These are phyloP conservation scores for Ramalina intermedia DNA, from an alignment of 495 filamentous ascomycete genomes.

Conservation along the genomic window DNA sequence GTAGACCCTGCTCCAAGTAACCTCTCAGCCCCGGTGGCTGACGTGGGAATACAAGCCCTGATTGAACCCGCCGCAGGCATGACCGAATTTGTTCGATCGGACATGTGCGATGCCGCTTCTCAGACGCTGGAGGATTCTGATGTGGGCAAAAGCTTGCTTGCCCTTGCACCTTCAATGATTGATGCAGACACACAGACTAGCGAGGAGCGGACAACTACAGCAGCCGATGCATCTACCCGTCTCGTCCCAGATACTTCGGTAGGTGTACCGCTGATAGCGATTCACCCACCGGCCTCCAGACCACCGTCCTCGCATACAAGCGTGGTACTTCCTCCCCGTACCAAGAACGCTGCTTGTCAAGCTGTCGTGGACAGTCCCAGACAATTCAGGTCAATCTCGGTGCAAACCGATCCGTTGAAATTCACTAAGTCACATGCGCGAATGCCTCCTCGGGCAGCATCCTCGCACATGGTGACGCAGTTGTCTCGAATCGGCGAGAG, in stretches of 20 bases:
- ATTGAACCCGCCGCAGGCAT: too few relatives aligned
- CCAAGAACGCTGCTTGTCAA: slow-evolving; percentile 45
- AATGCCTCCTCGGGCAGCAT: slow-evolving; percentile 62
- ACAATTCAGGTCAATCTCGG: slow-evolving; percentile 33
- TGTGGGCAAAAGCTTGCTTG: neutral
- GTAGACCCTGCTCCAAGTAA: too few relatives aligned
- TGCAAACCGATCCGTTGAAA: slow-evolving; percentile 83
- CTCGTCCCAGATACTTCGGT: slow-evolving; percentile 16
- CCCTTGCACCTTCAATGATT: slow-evolving; percentile 24
- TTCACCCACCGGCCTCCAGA: slow-evolving; percentile 48
- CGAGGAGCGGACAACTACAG: slow-evolving; percentile 16
- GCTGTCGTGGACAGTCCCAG: slow-evolving; percentile 25
- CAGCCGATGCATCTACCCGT: slow-evolving; percentile 12
- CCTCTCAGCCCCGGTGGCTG: too few relatives aligned
- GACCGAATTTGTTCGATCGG: too few relatives aligned
- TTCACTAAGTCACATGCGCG: slow-evolving; percentile 59
- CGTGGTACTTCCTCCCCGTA: slow-evolving; percentile 48
- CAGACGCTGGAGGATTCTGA: too few relatives aligned
- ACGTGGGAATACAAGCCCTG: too few relatives aligned
- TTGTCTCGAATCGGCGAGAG: slow-evolving; percentile 35
- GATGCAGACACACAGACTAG: slow-evolving; percentile 67
- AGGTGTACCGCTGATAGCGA: slow-evolving; percentile 47
- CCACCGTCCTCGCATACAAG: slow-evolving; percentile 48
- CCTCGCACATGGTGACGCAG: slow-evolving; percentile 50
- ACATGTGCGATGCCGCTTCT: too few relatives aligned